Evolutionary conservation across 257 asterid species (phyloP).

Genomic region (Sherardia arvensis): DNA sequence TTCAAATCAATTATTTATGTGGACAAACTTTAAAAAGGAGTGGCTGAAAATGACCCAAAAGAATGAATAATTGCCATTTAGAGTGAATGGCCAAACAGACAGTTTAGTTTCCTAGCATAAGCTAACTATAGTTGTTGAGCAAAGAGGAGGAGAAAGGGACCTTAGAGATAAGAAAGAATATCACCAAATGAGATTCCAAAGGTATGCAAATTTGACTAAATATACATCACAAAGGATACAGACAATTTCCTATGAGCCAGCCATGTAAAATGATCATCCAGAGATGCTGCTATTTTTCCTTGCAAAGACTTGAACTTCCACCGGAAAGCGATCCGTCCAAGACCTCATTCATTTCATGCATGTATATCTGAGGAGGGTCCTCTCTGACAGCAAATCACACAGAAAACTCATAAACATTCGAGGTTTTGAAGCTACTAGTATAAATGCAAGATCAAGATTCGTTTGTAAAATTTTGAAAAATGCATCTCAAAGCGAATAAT

Average conservation of each 20-base stretch:
- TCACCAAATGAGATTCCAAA: neutral
- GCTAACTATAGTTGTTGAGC: neutral
- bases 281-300: neutral
- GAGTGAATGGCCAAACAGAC: neutral
- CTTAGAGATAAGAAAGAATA: slow-evolving; percentile 7
- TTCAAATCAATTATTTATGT: neutral
- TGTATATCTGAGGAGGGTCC: slow-evolving; percentile 54
- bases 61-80: neutral
- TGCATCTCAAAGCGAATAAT: neutral
- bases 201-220: neutral
- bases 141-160: neutral
- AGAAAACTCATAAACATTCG: slow-evolving; percentile 1
- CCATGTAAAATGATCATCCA: neutral
- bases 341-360: slow-evolving; percentile 13
- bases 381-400: slow-evolving; percentile 41
- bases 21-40: neutral
- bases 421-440: neutral
- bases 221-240: neutral
- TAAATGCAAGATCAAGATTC: neutral
- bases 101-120: neutral
- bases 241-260: neutral
- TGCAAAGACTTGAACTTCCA: slow-evolving; percentile 1
- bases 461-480: neutral
- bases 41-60: neutral
- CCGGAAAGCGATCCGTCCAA: slow-evolving; percentile 7